These are phyloP conservation scores for Moesziomyces sp. DNA, from an alignment of 1,284 basidiomycete species.

Conservation along the genomic window DNA sequence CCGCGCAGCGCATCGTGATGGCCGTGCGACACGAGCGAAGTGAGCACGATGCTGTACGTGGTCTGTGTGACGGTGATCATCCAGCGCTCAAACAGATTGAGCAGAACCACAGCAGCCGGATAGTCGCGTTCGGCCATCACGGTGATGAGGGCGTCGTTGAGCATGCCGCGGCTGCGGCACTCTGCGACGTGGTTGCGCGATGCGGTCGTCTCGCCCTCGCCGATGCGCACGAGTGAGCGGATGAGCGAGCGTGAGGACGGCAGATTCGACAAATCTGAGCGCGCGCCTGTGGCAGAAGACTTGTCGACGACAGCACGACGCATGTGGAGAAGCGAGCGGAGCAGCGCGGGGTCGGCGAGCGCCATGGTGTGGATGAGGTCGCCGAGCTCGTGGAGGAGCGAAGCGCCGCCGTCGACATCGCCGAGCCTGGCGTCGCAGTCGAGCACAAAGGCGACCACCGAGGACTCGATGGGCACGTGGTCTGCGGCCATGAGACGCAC, in stretches of 20 bases:
- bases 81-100: conserved; percentile 44
- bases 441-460: conserved; percentile 27
- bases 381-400: conserved; percentile 13
- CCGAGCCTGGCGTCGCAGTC: conserved; percentile 24
- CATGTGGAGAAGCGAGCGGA: conserved; percentile 19
- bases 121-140: conserved; percentile 34
- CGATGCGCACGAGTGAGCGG: conserved; percentile 15
- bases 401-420: conserved; percentile 10
- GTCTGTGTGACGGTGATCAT: conserved; percentile 16
- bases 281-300: background rate
- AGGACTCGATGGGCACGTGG: conserved; percentile 15
- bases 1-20: conserved; percentile 11
- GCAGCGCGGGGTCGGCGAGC: conserved; percentile 6
- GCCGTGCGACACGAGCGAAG: conserved; percentile 18
- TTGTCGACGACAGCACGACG: conserved; percentile 4
- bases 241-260: conserved; percentile 27
- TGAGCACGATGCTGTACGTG: conserved; percentile 24
- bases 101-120: conserved; percentile 23
- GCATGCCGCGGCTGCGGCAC: conserved; percentile 19
- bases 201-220: conserved; percentile 11
- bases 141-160: conserved; percentile 36
- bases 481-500: conserved; percentile 24
- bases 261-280: background rate
- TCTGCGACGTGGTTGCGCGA: conserved; percentile 5
- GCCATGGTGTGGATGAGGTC: conserved; percentile 1